Evolutionary conservation across 75 land plant species (phyloP).

Genomic region (Selaginella tamariscina): DNA sequence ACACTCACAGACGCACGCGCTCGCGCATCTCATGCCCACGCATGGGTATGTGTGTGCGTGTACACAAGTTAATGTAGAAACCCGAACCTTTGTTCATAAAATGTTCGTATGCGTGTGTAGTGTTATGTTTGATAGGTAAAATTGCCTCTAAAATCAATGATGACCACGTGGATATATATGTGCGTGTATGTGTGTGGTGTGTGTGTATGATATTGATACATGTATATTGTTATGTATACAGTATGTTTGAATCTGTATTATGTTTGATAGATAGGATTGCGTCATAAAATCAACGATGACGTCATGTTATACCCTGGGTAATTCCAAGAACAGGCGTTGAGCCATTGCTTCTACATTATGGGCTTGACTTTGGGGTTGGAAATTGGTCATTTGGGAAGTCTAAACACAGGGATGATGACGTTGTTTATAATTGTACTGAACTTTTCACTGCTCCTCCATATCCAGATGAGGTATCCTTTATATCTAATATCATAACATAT

Average conservation of each 20-base stretch:
- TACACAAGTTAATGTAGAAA: no score
- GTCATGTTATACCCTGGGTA: slow-evolving; percentile 97
- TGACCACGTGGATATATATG: slow-evolving; percentile 2
- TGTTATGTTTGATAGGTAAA: no score
- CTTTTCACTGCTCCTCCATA: slow-evolving; percentile 87
- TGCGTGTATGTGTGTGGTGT: background rate
- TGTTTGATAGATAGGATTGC: slow-evolving; percentile 69
- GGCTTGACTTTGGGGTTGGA: slow-evolving; percentile 70
- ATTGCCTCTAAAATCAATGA: no score
- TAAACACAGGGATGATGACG: slow-evolving; percentile 56
- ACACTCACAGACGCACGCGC: no score
- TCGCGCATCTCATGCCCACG: no score
- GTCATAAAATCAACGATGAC: slow-evolving; percentile 73
- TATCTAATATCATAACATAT: background rate
- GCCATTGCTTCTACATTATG: slow-evolving; percentile 87
- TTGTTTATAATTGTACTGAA: slow-evolving; percentile 78
- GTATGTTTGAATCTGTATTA: slow-evolving; percentile 1
- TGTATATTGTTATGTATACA: background rate
- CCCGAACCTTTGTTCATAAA: no score
- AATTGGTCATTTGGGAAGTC: slow-evolving; percentile 81
- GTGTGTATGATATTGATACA: background rate
- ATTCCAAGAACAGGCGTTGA: slow-evolving; percentile 54
- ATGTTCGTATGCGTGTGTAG: no score
- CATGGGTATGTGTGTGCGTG: no score
- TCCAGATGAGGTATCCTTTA: slow-evolving; percentile 60